Base-by-base conservation (phyloP, 495 filamentous ascomycete species). In the Penicillium angulare region DNA sequence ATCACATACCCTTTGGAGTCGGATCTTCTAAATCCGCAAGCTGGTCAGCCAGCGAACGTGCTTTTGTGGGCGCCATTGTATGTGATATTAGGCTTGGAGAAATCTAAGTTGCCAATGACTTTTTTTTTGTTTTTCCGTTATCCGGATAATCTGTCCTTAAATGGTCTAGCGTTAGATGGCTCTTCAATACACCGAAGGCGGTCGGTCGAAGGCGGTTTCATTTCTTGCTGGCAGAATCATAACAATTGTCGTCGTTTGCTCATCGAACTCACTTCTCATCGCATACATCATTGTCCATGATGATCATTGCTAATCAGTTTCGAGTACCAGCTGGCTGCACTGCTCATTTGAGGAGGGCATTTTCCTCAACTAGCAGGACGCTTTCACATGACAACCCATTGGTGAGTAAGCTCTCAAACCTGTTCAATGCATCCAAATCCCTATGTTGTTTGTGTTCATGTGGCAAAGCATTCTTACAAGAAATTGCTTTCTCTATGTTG, bases 351-450 rank as follows among this genome's bases (percentile, higher is more conserved):
- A 52, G 57, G 41, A 64, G 69, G 43, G 29, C 85, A 32, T 85
- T 95, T 53, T 89, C 88, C 9, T 84, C 88, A 10, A 83, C 84
- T 0, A 58, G 83, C 20, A 68, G 80, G 40, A 53, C 59, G 13
- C 74, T 91, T 6, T 75, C 72, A n/a, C 92, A 97, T 87, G 92
- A 96, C 43, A 97, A 96, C 60, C 92, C 92, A 1, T 67, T 96
- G 65, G 92, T 95, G 73, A 60, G 67, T 59, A 29, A 36, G 35
- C 12, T 10, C 21, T 23, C 21, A 26, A 41, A 13, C 18, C 18
- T 41, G 13, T 23, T 13, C 7, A 26, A 39, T 29, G n/a, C 21
- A 24, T 35, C 3, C 18, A n/a, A n/a, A n/a, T n/a, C n/a, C n/a
- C n/a, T n/a, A n/a, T n/a, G n/a, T n/a, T n/a, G n/a, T n/a, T n/a